Evolutionary conservation across 2,329 filamentous ascomycete species (phyloP), one percentile per base, ranked within the genome.

Genomic region (Fusarium sp.): DNA sequence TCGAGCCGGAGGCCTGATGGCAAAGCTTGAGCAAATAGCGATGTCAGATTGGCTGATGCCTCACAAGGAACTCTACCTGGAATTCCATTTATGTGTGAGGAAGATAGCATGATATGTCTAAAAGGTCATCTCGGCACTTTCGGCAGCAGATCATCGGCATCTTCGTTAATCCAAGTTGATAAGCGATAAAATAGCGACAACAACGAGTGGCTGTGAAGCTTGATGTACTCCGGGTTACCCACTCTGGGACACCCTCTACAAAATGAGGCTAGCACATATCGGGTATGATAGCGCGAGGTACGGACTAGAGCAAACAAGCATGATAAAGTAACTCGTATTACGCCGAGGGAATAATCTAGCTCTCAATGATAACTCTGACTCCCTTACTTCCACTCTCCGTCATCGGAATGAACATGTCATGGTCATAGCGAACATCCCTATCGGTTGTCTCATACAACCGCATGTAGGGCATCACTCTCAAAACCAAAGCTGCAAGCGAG

Each of bases 391-490:
- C 66, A 5, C 54, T 39, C 8, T 50, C 60, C 4, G 59, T 58
- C 4, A 54, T 44, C 2, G 66, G 66, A 20, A 70, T 44, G 24
- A 70, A 70, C 66, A 70, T 70, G 4, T 70, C 66, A 18, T 70
- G 68, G 10, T 70, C 68, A 14, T 70, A 70, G 24, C 42, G 26
- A 8, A 70, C 39, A 22, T 70, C 66, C 20, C 32, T n/a, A 6
- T 70, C 54, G 1, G 66, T 35, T 5, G 68, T 70, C 10, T 70
- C 35, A 7, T 55, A 70, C 4, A 70, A n/a, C 3, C 24, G 38
- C 68, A 70, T 70, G 2, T n/a, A 54, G 1, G 68, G 68, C 66
- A 70, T 70, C 0, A 70, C 68, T 4, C 68, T 39, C 8, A 65
- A 12, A 15, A 47, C 53, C 10, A 70, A 6, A 5, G 67, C 67